Evolutionary conservation across 305 asterid genomes (phyloP).

Genomic region (Solanum chacoense): DNA sequence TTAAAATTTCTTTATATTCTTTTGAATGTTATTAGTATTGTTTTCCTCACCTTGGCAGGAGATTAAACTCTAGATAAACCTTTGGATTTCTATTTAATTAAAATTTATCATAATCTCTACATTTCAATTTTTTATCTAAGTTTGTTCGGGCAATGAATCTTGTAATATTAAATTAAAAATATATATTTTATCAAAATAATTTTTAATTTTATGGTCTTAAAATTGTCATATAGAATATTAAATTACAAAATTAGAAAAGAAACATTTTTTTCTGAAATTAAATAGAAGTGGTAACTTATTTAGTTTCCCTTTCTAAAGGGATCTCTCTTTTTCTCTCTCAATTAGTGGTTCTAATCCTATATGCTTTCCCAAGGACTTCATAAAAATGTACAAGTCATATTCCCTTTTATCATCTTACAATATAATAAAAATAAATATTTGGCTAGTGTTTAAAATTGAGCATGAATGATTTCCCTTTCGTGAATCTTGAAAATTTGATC

Average conservation of each 20-base stretch:
- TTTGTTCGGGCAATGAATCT: background rate
- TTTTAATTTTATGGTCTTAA: background rate
- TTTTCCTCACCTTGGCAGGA: background rate
- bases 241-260: background rate
- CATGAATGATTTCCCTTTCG: background rate
- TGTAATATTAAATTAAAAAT: background rate
- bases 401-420: background rate
- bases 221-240: background rate
- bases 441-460: background rate
- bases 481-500: background rate
- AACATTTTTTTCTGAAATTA: background rate
- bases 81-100: background rate
- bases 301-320: background rate
- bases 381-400: background rate
- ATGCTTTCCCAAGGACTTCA: slow-evolving; percentile 4
- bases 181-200: background rate
- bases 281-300: background rate
- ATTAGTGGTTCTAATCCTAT: background rate
- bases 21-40: background rate
- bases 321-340: background rate
- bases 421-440: background rate
- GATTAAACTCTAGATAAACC: background rate
- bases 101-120: background rate
- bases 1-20: background rate
- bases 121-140: background rate